Evolutionary conservation across 306 rosid species (phyloP), one percentile per base, ranked within the genome.

Genomic region (Cucurbita moschata): DNA sequence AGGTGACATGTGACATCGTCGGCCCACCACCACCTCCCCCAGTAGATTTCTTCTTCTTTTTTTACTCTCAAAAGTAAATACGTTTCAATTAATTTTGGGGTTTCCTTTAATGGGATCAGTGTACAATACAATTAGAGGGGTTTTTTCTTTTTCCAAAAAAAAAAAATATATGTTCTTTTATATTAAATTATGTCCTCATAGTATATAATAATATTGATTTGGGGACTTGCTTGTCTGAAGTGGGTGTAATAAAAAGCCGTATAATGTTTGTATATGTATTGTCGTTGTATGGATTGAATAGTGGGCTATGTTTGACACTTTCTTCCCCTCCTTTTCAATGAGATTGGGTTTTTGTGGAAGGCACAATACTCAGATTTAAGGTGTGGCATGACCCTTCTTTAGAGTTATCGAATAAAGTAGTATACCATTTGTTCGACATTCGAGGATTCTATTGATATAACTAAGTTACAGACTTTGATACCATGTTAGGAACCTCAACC

Each of bases 1-100:
- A 86, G 84, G 51, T 53, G 78, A 81, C 74, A 78, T 55, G 61
- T 83, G 47, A 2, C 56, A 14, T n/a, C 54, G 4, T 8, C 56
- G 56, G 4, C 56, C 84, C 83, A 69, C 40, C 83, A 69, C 40
- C 70, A 7, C 50, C 42, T 18, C 44, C n/a, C 19, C 56, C n/a
- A 14, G 9, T 64, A 30, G 50, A 43, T 30, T 69, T 46, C n/a
- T n/a, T 4, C 7, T 14, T 0, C 13, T 76, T 37, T 9, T 8
- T 50, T 5, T 13, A 38, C 18, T 67, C 14, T 44, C 40, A 44
- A 13, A 68, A 68, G 73, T 68, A 68, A 68, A 47, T 68, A 68
- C 42, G 73, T 68, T 68, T 19, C 10, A 68, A 56, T 21, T 19
- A 10, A 66, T 18, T 68, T 68, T 19, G 54, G 60, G 26, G 35